Conservation (phyloP, 1,139 yeast genomes). For the Sugiyamaella novakii region DNA sequence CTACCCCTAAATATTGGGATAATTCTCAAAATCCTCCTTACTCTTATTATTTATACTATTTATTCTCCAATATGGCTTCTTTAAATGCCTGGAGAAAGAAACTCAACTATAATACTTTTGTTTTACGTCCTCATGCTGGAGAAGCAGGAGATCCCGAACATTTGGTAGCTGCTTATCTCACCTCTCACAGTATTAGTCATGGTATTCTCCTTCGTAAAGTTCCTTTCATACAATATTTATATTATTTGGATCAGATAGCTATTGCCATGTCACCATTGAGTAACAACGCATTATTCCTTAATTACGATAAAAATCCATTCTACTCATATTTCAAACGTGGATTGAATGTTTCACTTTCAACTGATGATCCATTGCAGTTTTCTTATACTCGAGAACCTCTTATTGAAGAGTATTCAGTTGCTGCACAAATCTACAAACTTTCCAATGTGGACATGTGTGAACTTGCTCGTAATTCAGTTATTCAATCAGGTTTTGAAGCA, state of each 20-base stretch:
- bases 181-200: slow-evolving; percentile 92
- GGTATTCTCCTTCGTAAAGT: slow-evolving; percentile 91
- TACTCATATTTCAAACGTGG: slow-evolving; percentile 89
- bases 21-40: slow-evolving; percentile 88
- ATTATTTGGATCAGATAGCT: slow-evolving; percentile 91
- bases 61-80: slow-evolving; percentile 82
- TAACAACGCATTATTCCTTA: slow-evolving; percentile 91
- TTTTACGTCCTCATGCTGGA: slow-evolving; percentile 95
- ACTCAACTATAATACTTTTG: slow-evolving; percentile 82
- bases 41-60: slow-evolving; percentile 86
- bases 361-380: slow-evolving; percentile 94
- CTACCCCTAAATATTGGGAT: slow-evolving; percentile 82
- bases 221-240: slow-evolving; percentile 91
- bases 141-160: slow-evolving; percentile 99
- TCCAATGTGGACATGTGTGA: slow-evolving; percentile 98
- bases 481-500: slow-evolving; percentile 91
- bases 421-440: slow-evolving; percentile 93
- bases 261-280: slow-evolving; percentile 99
- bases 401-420: slow-evolving; percentile 95
- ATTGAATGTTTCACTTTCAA: slow-evolving; percentile 84
- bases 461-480: slow-evolving; percentile 76
- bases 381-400: slow-evolving; percentile 97
- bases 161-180: slow-evolving; percentile 82
- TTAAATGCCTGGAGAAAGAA: slow-evolving; percentile 78
- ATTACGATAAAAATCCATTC: slow-evolving; percentile 94